Evolutionary conservation across 2,329 filamentous ascomycete genomes (phyloP), one percentile per base, ranked within the genome.

Genomic region (Rhynchosporium agropyri): DNA sequence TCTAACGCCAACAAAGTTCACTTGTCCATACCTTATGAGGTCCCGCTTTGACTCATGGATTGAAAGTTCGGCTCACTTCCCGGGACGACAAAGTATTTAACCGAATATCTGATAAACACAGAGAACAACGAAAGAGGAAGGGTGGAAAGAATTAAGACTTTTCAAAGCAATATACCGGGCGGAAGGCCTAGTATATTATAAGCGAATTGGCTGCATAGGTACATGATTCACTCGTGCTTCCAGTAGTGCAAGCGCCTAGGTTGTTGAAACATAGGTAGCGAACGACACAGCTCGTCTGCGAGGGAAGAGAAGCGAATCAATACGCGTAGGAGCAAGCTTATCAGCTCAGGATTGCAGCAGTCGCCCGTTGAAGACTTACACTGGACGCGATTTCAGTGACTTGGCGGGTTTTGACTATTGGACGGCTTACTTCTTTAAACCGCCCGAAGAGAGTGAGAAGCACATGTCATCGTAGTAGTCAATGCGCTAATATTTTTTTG

Each of bases 31-130:
- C 20, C 20, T 49, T 13, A 26, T 60, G n/a, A 26, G 46, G 26
- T 53, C 20, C 36, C 46, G 26, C 26, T 43, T 45, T 45, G 48
- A 36, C 58, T 33, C 20, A 26, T 36, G 13, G 36, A 20, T 20
- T 26, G 40, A 42, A 36, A 36, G 29, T 46, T 15, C 55, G 55
- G 55, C 42, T 36, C 51, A 36, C n/a, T 28, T 38, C n/a, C 51
- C 36, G 36, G 51, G 4, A 29, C 36, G 13, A 54, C n/a, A 12
- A 9, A 4, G 7, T 20, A 9, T 40, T 42, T 20, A 42, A 28
- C 20, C 50, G 9, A 38, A n/a, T 2, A 38, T 53, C 33, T 53
- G 13, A 3, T 15, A 33, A 13, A 13, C 33, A 40, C 46, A 42
- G n/a, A 1, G 38, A 20, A 40, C 10, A 20, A 38, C 8, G 20